Evolutionary conservation across 2,329 filamentous ascomycete species (phyloP).

Genomic region (Rhinocladiella similis): DNA sequence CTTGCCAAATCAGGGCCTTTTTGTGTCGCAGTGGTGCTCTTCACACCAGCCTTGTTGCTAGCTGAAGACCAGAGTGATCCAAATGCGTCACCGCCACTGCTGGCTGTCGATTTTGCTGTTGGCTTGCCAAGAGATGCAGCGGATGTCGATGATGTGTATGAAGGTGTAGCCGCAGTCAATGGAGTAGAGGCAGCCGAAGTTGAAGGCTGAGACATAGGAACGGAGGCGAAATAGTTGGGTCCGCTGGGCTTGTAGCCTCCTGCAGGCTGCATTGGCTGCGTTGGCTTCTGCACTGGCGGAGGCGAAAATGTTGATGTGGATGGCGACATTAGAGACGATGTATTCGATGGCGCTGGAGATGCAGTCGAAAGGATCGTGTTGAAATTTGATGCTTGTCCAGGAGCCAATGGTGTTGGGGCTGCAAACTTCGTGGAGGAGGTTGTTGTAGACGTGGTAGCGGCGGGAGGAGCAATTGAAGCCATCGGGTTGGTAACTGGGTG

Average conservation of each 20-base stretch:
- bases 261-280: slow-evolving; percentile 53
- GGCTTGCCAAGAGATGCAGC: slow-evolving; percentile 50
- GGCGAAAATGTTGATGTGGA: slow-evolving; percentile 52
- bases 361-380: slow-evolving; percentile 78
- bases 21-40: slow-evolving; percentile 64
- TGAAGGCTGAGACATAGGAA: slow-evolving; percentile 42
- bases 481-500: slow-evolving; percentile 37
- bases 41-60: slow-evolving; percentile 69
- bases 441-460: slow-evolving; percentile 48
- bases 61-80: slow-evolving; percentile 75
- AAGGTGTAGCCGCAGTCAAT: slow-evolving; percentile 36
- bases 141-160: slow-evolving; percentile 40
- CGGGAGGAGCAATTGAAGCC: slow-evolving; percentile 43
- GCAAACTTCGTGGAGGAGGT: slow-evolving; percentile 67
- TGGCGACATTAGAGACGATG: slow-evolving; percentile 63
- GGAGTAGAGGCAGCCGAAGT: slow-evolving; percentile 30
- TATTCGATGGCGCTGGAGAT: slow-evolving; percentile 36
- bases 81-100: slow-evolving; percentile 78
- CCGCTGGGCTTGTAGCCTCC: slow-evolving; percentile 67
- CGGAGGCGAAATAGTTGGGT: slow-evolving; percentile 94
- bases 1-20: slow-evolving; percentile 82
- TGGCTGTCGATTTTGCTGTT: slow-evolving; percentile 41
- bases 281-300: slow-evolving; percentile 43
- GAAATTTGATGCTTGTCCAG: slow-evolving; percentile 75
- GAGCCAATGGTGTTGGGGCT: slow-evolving; percentile 81